These are phyloP conservation scores for Elaeagnus macrophylla DNA, from an alignment of 306 rosid genomes.

Conservation along the genomic window DNA sequence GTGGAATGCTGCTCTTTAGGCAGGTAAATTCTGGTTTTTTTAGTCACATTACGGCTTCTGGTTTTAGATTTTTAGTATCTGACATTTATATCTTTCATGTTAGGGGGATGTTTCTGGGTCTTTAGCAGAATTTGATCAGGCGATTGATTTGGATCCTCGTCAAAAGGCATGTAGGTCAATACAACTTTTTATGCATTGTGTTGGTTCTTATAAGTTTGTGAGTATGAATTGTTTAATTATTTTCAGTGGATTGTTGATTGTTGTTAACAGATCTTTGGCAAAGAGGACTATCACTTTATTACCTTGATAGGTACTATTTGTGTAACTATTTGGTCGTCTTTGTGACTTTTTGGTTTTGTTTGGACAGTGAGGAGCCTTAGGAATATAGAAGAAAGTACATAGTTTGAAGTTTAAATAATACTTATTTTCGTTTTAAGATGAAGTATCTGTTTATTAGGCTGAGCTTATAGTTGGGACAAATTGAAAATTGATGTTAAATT, in stretches of 20 bases:
- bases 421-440: too few species aligned
- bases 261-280: slow-evolving; percentile 89
- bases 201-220: slow-evolving; percentile 10
- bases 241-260: slow-evolving; percentile 20
- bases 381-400: neutral
- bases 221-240: slow-evolving; percentile 11
- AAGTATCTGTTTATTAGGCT: neutral
- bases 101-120: slow-evolving; percentile 78
- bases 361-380: neutral
- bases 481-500: too few species aligned
- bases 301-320: slow-evolving; percentile 51
- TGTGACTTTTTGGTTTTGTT: neutral
- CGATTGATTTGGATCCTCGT: slow-evolving; percentile 79
- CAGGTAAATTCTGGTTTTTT: slow-evolving; percentile 27
- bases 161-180: slow-evolving; percentile 77
- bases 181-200: neutral
- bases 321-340: neutral
- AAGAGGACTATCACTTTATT: slow-evolving; percentile 84
- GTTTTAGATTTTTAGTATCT: neutral
- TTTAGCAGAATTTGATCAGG: slow-evolving; percentile 70
- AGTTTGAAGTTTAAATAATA: neutral
- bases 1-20: slow-evolving; percentile 79
- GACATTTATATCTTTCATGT: slow-evolving; percentile 6
- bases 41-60: neutral
- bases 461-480: neutral